phyloP scores from a whole-genome alignment of 2,329 filamentous ascomycete species.

The Ophiocordyceps camponoti-leonardi region DNA sequence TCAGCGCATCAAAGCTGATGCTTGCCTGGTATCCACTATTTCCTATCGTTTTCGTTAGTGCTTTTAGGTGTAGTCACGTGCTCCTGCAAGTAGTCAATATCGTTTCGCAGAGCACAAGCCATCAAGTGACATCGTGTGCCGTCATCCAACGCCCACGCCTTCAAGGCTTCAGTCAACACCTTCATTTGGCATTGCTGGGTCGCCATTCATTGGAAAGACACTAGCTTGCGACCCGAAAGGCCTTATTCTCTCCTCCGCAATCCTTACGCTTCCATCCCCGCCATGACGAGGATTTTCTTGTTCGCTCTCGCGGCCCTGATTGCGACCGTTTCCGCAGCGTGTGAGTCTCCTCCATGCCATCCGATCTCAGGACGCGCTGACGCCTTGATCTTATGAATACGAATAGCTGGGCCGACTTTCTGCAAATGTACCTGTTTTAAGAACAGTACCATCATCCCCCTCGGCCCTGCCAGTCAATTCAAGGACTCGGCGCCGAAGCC shows the following conservation, averaged over 20 bases:
- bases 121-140: too few relatives aligned
- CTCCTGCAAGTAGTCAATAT: too few relatives aligned
- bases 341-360: slow-evolving; percentile 14
- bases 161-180: too few relatives aligned
- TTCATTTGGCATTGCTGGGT: neutral
- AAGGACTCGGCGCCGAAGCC: slow-evolving; percentile 8
- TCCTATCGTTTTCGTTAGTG: too few relatives aligned
- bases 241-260: too few relatives aligned
- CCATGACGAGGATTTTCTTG: slow-evolving; percentile 21
- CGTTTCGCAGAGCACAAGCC: too few relatives aligned
- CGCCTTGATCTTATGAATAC: neutral
- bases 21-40: too few relatives aligned
- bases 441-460: slow-evolving; percentile 49
- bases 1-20: too few relatives aligned
- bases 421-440: slow-evolving; percentile 57
- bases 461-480: slow-evolving; percentile 25
- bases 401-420: slow-evolving; percentile 40
- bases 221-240: too few relatives aligned
- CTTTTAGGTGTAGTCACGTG: too few relatives aligned
- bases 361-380: neutral
- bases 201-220: neutral
- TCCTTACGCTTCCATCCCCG: slow-evolving; percentile 1
- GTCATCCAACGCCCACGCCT: too few relatives aligned
- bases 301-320: slow-evolving; percentile 19
- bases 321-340: slow-evolving; percentile 20